Evolutionary conservation across 768 basidiomycete species (phyloP).

Genomic region (Paxillus involutus): DNA sequence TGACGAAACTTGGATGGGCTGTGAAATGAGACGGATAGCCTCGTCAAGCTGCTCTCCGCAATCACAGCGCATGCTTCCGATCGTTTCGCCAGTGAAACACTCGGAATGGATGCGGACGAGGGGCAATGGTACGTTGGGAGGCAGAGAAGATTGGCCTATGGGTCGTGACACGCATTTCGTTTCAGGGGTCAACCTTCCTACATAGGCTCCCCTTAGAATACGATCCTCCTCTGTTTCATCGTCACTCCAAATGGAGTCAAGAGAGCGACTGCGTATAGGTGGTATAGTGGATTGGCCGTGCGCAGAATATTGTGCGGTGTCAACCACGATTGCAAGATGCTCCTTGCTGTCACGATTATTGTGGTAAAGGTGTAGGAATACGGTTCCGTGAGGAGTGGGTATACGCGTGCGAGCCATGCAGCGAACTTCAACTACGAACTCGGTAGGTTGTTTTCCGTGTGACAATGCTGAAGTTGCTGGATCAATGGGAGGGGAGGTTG

Average conservation of each 20-base stretch:
- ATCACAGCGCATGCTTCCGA: conserved; percentile 98
- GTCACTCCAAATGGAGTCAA: conserved; percentile 84
- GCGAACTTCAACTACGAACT: conserved; percentile 56
- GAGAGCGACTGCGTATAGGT: conserved; percentile 76
- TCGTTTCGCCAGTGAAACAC: conserved; percentile 97
- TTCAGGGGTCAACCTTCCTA: conserved; percentile 72
- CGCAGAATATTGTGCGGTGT: conserved; percentile 79
- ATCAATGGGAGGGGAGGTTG: conserved; percentile 25
- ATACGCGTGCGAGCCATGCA: conserved; percentile 98
- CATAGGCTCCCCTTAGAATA: conserved; percentile 89
- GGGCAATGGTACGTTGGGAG: conserved; percentile 57
- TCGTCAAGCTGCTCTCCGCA: conserved; percentile 99
- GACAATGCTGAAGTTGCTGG: conserved; percentile 14
- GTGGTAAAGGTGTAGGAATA: conserved; percentile 93
- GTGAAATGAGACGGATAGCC: conserved; percentile 86
- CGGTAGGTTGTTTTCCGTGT: background rate
- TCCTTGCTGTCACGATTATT: conserved; percentile 92
- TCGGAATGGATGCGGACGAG: conserved; percentile 97
- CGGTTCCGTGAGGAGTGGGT: conserved; percentile 92
- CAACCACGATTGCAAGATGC: conserved; percentile 93
- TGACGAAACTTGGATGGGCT: conserved; percentile 54
- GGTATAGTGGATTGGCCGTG: conserved; percentile 35
- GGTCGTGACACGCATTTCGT: conserved; percentile 45
- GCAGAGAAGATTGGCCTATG: conserved; percentile 13
- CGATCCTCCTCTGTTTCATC: conserved; percentile 92